Evolutionary conservation across 257 asterid species (phyloP).

Genomic region (Solanum corneliomulleri): DNA sequence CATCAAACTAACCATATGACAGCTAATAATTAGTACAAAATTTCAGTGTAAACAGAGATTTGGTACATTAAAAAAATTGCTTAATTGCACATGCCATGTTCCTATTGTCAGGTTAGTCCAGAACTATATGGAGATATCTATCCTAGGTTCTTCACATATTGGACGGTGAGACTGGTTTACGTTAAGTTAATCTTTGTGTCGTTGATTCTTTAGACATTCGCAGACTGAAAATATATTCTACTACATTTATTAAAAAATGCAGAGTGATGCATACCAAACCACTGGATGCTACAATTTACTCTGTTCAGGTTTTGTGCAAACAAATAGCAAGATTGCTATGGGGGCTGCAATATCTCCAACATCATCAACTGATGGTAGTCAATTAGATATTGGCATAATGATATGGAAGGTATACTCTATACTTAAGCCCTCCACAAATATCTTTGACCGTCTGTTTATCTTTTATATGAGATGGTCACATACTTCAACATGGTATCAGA

Average conservation of each 20-base stretch:
- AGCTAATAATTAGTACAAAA: neutral
- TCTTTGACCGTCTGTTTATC: neutral
- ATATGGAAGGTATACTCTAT: neutral
- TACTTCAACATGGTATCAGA: neutral
- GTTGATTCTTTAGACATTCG: neutral
- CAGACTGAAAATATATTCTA: neutral
- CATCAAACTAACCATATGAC: neutral
- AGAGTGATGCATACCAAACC: conserved; percentile 8
- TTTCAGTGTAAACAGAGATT: neutral
- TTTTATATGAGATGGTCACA: neutral
- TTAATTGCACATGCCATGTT: neutral
- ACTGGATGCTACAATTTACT: conserved; percentile 6
- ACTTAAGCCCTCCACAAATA: neutral
- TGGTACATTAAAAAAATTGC: neutral
- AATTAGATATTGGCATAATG: neutral
- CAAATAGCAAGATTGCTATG: neutral
- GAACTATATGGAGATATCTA: neutral
- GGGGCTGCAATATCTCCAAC: conserved; percentile 5
- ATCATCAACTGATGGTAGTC: neutral
- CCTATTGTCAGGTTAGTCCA: conserved; percentile 1
- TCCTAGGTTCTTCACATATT: conserved; percentile 4
- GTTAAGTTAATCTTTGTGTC: neutral
- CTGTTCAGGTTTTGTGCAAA: conserved; percentile 2
- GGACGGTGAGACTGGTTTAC: neutral
- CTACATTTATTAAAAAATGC: neutral